Base-by-base conservation (phyloP, 163 green algal genomes). In the Chloroidium sp. region DNA sequence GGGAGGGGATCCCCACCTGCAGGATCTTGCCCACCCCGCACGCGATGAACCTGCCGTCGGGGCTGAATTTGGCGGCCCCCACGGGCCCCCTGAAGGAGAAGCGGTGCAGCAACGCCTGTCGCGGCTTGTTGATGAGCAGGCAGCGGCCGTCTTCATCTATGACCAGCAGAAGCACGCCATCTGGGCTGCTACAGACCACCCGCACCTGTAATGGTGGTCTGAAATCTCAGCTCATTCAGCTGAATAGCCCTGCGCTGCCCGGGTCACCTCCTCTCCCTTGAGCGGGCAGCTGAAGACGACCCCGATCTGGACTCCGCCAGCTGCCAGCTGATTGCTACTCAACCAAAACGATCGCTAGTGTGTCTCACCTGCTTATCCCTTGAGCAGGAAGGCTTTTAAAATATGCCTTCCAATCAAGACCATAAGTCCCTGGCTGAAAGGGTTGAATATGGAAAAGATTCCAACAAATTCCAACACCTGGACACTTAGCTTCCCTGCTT, bases 51-150 rank as follows among this genome's bases (percentile, higher is more conserved):
- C 82, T 78, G 1, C 96, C 96, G 86, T 97, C 91, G 0, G 96
- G 95, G 84, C 89, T 96, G 88, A 98, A 99, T 4, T 88, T 87
- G 13, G 95, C 93, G 1, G 88, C 91, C 0, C 86, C 76, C 6
- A 98, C 94, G 0, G 90, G 83, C 1, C 75, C 86, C 79, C 97
- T 97, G 89, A 99, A 98, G 76, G 86, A 93, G 80, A 98, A 93
- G 85, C 95, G 93, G 87, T 98, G 93, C 77, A 99, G 90, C 80
- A 98, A 86, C 14, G 92, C 90, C 3, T 90, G 80, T 0, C 90
- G 89, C 60, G 81, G 82, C 62, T 88, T 82, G 79, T 94, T 93
- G 64, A 97, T 89, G 36, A 98, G 85, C 78, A 97, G 80, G 58
- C 90, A 88, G 0, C 90, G 86, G 4, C 95, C 95, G 0, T 95